Evolutionary conservation across 2,329 filamentous ascomycete species (phyloP), one percentile per base, ranked within the genome.

Genomic region (Aspergillus neotritici): DNA sequence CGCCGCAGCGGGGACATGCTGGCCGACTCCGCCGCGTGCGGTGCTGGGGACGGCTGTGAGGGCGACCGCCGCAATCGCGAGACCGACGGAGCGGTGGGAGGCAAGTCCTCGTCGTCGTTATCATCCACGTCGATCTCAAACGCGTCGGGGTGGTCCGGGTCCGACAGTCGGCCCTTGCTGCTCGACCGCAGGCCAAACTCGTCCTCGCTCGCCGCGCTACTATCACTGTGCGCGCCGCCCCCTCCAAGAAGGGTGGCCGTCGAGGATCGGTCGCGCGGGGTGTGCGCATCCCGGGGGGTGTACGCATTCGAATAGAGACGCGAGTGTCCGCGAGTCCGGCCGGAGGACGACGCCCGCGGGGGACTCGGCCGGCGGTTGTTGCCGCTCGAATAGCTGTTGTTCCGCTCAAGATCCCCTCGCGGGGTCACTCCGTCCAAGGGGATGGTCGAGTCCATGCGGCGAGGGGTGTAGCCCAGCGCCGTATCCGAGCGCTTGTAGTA

Each of bases 401-500:
- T 48, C 34, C 60, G 55, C 34, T 64, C 55, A 39, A 56, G 31
- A 51, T 65, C 50, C 54, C 60, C 28, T 52, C 57, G 50, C 67
- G 67, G 44, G 3, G 21, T 9, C 37, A 80, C 69, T 30, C 70
- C 69, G 43, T 74, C 70, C 13, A 80, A 63, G 4, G 71, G 67
- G 31, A 83, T 77, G 42, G 77, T 81, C 33, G 79, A 78, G 54
- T 82, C 78, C 48, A 74, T 67, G 30, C 67, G 73, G 41, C 83
- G 81, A 12, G 88, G 87, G 4, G 73, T 84, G 60, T 88, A 88
- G 15, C 89, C 90, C 43, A 94, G 80, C 11, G 78, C 87, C 16
- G 76, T 79, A 39, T 86, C 86, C 30, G 84, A 80, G 52, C 87
- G 85, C 63, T 94, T 93, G 55, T 85, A 83, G 57, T 90, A 94